phyloP scores from a whole-genome alignment of 306 rosid genomes.

The Prunus persica region DNA sequence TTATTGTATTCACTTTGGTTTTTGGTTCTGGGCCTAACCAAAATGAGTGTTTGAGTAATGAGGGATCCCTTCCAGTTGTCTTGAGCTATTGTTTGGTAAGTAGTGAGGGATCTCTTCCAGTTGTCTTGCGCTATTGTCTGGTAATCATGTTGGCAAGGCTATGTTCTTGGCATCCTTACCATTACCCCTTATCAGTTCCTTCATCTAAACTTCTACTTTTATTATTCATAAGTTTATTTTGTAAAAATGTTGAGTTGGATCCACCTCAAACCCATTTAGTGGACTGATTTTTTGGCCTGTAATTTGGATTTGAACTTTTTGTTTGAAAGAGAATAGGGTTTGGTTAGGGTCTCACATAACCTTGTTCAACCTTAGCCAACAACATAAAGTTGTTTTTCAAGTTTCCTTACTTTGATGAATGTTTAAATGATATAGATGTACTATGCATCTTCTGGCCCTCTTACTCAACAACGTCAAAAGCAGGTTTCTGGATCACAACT shows the following conservation, averaged over 20 bases:
- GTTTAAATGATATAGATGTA: not conserved
- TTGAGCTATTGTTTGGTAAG: not conserved
- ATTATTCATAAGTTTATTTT: not conserved
- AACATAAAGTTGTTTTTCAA: not conserved
- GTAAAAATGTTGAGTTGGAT: not conserved
- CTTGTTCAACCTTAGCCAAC: not conserved
- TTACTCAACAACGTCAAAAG: conserved; percentile 19
- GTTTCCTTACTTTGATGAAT: not conserved
- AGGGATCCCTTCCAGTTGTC: not conserved
- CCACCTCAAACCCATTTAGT: not conserved
- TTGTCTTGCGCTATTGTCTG: not conserved
- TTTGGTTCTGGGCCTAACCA: not conserved
- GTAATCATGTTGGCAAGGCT: not conserved
- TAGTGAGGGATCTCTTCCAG: not conserved
- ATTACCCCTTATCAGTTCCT: not conserved
- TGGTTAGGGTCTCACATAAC: not conserved
- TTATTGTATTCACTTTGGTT: not conserved
- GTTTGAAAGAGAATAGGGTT: not conserved
- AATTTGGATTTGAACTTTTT: not conserved
- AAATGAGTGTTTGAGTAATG: not conserved
- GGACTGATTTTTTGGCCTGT: not conserved
- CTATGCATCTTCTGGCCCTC: not conserved
- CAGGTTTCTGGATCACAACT: conserved; percentile 85
- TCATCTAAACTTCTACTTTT: not conserved
- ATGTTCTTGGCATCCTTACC: not conserved